These are phyloP conservation scores for Mimosa pudica DNA, from an alignment of 306 rosid genomes.

Conservation along the genomic window DNA sequence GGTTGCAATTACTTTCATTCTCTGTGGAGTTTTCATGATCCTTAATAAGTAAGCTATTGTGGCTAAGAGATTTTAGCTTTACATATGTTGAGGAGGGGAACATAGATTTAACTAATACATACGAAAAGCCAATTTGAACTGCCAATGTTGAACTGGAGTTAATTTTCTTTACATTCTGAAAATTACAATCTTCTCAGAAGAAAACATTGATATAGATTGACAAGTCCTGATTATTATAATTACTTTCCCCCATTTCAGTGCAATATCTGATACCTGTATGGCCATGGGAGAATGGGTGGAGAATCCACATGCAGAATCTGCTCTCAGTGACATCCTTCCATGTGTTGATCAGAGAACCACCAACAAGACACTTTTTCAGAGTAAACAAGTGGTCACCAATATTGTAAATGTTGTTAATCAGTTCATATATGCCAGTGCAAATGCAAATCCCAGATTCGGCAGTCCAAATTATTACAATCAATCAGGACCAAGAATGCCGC, in stretches of 20 bases:
- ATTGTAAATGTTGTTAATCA: conserved; percentile 71
- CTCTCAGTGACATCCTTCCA: conserved; percentile 90
- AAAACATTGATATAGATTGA: background rate
- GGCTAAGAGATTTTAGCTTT: conserved; percentile 25
- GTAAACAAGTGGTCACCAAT: conserved; percentile 69
- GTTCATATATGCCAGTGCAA: conserved; percentile 67
- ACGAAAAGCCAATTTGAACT: conserved; percentile 7
- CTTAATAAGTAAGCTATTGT: conserved; percentile 71
- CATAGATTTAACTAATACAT: background rate
- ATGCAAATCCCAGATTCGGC: conserved; percentile 48
- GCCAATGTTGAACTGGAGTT: conserved; percentile 28
- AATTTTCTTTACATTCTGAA: conserved; percentile 17
- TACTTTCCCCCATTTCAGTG: conserved; percentile 43
- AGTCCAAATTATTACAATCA: conserved; percentile 65
- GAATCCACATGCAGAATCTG: conserved; percentile 82
- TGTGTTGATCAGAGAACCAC: conserved; percentile 94
- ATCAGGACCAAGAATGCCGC: conserved; percentile 79
- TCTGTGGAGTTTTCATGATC: conserved; percentile 86
- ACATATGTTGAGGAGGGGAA: background rate
- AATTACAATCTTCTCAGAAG: background rate
- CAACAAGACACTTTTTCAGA: conserved; percentile 79
- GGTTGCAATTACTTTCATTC: conserved; percentile 81
- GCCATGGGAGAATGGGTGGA: conserved; percentile 99
- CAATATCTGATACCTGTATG: conserved; percentile 91
- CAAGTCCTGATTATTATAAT: conserved; percentile 19